These are phyloP conservation scores for Xylariaceae sp. DNA, from an alignment of 2,329 filamentous ascomycete species.

Conservation along the genomic window DNA sequence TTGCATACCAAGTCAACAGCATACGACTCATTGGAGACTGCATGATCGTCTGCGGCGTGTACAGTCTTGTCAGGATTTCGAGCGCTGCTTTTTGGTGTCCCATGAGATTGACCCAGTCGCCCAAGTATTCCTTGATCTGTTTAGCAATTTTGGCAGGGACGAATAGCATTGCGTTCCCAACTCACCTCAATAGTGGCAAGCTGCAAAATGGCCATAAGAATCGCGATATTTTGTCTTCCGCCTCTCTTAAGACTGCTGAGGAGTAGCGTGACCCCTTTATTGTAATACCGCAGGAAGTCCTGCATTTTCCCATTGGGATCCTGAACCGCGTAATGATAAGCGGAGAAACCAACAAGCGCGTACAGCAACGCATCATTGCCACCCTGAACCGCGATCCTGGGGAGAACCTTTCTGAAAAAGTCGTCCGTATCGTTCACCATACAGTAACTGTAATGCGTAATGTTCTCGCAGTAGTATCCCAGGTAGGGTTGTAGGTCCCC, in stretches of 20 bases:
- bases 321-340: slow-evolving; percentile 75
- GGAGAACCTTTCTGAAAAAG: slow-evolving; percentile 69
- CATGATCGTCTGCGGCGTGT: slow-evolving; percentile 71
- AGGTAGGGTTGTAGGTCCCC: slow-evolving; percentile 75
- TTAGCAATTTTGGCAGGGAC: slow-evolving; percentile 9
- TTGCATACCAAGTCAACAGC: slow-evolving; percentile 82
- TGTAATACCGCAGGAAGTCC: slow-evolving; percentile 85
- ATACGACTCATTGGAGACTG: slow-evolving; percentile 66
- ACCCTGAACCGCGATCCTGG: slow-evolving; percentile 63
- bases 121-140: slow-evolving; percentile 72
- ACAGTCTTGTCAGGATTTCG: slow-evolving; percentile 72
- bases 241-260: slow-evolving; percentile 66
- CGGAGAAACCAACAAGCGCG: slow-evolving; percentile 81
- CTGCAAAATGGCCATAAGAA: slow-evolving; percentile 82
- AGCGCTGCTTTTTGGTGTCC: slow-evolving; percentile 89
- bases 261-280: slow-evolving; percentile 76
- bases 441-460: slow-evolving; percentile 80
- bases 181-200: slow-evolving; percentile 88
- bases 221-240: slow-evolving; percentile 68
- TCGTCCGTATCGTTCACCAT: slow-evolving; percentile 65
- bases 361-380: slow-evolving; percentile 76
- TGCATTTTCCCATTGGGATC: slow-evolving; percentile 69
- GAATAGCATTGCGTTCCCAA: slow-evolving; percentile 8
- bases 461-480: slow-evolving; percentile 70
- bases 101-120: slow-evolving; percentile 91